Evolutionary conservation across 257 asterid genomes (phyloP).

Genomic region (Nicotiana undulata): DNA sequence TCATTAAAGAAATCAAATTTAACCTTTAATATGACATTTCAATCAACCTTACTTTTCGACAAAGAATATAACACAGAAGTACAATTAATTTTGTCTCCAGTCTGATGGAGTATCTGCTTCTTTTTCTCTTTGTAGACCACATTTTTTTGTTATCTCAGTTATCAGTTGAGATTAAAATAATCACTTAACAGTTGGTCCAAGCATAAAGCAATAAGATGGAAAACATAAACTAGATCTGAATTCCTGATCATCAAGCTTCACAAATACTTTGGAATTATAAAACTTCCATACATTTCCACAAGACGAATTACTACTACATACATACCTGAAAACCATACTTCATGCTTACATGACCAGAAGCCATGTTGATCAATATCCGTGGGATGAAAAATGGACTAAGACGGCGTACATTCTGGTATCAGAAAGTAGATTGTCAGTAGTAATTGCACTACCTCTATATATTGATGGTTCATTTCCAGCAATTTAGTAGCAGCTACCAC

Average conservation of each 20-base stretch:
- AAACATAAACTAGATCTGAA: not conserved
- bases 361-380: constrained; percentile 94
- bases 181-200: not conserved
- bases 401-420: constrained; percentile 65
- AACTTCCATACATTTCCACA: not conserved
- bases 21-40: not conserved
- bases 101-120: not conserved
- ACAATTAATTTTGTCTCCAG: not conserved
- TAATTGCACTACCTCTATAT: not conserved
- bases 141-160: not conserved
- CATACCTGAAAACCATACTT: constrained; percentile 89
- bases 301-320: not conserved
- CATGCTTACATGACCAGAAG: constrained; percentile 98
- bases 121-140: not conserved
- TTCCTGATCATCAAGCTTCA: not conserved
- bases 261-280: not conserved
- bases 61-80: not conserved
- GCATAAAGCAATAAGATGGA: not conserved
- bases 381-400: constrained; percentile 97
- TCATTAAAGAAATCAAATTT: too few relatives aligned
- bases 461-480: not conserved
- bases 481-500: not conserved
- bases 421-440: constrained; percentile 10
- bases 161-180: not conserved
- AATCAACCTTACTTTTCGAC: not conserved